Base-by-base conservation (phyloP, 78 protist genomes). In the Acrasis kona region DNA sequence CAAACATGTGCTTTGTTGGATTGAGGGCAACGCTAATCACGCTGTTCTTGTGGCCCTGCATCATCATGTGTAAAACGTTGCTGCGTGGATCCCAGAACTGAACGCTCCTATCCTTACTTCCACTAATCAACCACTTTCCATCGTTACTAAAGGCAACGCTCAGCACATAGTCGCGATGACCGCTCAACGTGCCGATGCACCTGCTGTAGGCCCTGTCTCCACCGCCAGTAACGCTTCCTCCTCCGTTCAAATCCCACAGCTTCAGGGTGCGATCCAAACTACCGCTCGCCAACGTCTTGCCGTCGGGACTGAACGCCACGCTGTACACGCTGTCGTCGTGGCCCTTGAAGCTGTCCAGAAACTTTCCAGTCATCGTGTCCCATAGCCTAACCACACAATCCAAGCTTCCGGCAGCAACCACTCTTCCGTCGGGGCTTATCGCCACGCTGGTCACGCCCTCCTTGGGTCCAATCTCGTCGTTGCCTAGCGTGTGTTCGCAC, bases 401-500 rank as follows among this genome's bases (percentile, higher is more conserved):
- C 50, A 90, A 82, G 35, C 92, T 87, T 35, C 94, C 94, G 37
- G 91, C 88, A 12, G 93, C 90, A 3, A 89, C 89, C 65, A 68
- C 69, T 41, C 75, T 40, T 30, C 87, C 89, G 39, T 83, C 89
- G 28, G 88, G 90, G 3, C 79, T 69, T 57, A 87, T 39, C 5
- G 94, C 87, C n/a, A 90, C 94, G 35, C 90, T 84, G 12, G 94
- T 87, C 28, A 90, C 94, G 39, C 92, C 94, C 68, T 90, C 90
- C 85, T 85, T 84, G 65, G 91, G 94, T 29, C 94, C 94, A 41
- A 78, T 87, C 36, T 82, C 85, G 29, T 83, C 88, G 77, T 84
- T 85, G 28, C 91, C 91, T 41, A 90, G 77, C 5, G 89, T 87
- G 57, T 70, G 78, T 10, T 70, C 70, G 42, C 81, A 76, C 35